Evolutionary conservation across 1,284 basidiomycete genomes (phyloP).

Genomic region (Boletellus sp.): DNA sequence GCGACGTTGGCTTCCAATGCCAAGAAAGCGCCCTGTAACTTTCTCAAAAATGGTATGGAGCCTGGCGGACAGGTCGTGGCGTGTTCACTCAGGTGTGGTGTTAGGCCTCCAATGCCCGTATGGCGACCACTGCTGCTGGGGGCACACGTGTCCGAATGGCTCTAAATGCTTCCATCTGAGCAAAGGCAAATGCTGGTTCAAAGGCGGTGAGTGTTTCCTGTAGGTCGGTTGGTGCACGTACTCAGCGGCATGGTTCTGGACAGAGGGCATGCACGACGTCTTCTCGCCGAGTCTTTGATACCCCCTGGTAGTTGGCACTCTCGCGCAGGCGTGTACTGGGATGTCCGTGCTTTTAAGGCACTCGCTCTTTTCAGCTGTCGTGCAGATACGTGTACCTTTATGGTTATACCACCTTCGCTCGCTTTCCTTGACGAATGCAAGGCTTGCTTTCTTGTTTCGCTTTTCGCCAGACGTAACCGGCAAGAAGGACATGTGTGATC

Average conservation of each 20-base stretch:
- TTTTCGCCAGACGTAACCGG: slow-evolving; percentile 6
- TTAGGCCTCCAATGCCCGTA: slow-evolving; percentile 69
- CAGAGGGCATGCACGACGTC: slow-evolving; percentile 33
- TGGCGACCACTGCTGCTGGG: slow-evolving; percentile 73
- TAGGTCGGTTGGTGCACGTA: neutral
- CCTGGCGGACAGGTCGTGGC: neutral
- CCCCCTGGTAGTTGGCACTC: slow-evolving; percentile 7
- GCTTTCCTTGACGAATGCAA: slow-evolving; percentile 29
- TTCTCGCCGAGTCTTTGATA: slow-evolving; percentile 22
- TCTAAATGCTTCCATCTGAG: slow-evolving; percentile 60
- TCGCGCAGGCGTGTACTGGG: slow-evolving; percentile 4
- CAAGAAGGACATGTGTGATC: slow-evolving; percentile 12
- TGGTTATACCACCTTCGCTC: slow-evolving; percentile 28
- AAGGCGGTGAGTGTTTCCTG: slow-evolving; percentile 53
- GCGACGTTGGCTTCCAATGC: slow-evolving; percentile 62
- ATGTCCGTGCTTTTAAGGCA: slow-evolving; percentile 28
- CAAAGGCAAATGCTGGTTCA: slow-evolving; percentile 80
- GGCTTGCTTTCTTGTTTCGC: neutral
- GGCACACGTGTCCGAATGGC: slow-evolving; percentile 78
- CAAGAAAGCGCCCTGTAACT: slow-evolving; percentile 78
- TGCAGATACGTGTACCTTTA: slow-evolving; percentile 23
- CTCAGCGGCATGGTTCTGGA: slow-evolving; percentile 5
- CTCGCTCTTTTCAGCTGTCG: slow-evolving; percentile 23
- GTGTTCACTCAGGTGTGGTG: neutral
- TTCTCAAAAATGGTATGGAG: slow-evolving; percentile 63